A percentile compares a stretch with the other conserved stretches of the same genome.
These are phyloP conservation scores for Silene coronaria DNA, from an alignment of 179 eudicot species.

Conservation along the genomic window DNA sequence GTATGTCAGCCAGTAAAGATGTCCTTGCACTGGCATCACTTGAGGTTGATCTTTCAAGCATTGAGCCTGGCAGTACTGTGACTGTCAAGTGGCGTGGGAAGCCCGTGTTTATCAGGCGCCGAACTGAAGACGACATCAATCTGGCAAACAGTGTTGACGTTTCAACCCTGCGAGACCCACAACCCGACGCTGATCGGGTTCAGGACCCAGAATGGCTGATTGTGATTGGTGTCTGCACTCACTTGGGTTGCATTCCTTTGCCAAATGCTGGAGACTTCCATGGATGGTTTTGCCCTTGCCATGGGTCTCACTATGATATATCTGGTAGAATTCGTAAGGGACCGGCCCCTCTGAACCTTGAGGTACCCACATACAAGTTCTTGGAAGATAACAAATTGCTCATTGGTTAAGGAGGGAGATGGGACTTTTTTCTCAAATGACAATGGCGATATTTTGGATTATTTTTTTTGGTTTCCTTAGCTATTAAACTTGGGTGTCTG, in stretches of 20 bases:
- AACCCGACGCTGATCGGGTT: slow-evolving; percentile 53
- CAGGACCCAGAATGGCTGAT: slow-evolving; percentile 71
- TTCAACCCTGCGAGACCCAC: slow-evolving; percentile 58
- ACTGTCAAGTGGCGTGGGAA: slow-evolving; percentile 81
- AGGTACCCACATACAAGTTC: slow-evolving; percentile 71
- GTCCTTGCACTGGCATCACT: slow-evolving; percentile 68
- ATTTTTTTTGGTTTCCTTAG: slow-evolving; percentile 13
- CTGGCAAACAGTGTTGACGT: slow-evolving; percentile 60
- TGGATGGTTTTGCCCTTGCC: slow-evolving; percentile 79
- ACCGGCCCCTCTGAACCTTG: slow-evolving; percentile 70
- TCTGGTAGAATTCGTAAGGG: slow-evolving; percentile 78
- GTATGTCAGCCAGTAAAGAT: slow-evolving; percentile 67
- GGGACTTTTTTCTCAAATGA: slow-evolving; percentile 1
- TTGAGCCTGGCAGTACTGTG: slow-evolving; percentile 57
- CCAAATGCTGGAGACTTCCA: slow-evolving; percentile 68
- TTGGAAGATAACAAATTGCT: slow-evolving; percentile 62
- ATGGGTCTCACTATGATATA: slow-evolving; percentile 71
- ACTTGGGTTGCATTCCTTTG: slow-evolving; percentile 62
- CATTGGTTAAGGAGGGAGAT: slow-evolving; percentile 33
- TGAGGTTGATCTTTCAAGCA: slow-evolving; percentile 63
- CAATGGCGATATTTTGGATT: slow-evolving; percentile 19
- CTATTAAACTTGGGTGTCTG: slow-evolving; percentile 21
- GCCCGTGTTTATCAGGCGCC: slow-evolving; percentile 66
- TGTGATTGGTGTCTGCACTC: slow-evolving; percentile 64
- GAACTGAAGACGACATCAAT: slow-evolving; percentile 55